A percentile compares a stretch with the other conserved stretches of the same genome.
These are phyloP conservation scores for Allomyces javanicus DNA, from an alignment of 192 early-diverging fungal species.

Conservation along the genomic window DNA sequence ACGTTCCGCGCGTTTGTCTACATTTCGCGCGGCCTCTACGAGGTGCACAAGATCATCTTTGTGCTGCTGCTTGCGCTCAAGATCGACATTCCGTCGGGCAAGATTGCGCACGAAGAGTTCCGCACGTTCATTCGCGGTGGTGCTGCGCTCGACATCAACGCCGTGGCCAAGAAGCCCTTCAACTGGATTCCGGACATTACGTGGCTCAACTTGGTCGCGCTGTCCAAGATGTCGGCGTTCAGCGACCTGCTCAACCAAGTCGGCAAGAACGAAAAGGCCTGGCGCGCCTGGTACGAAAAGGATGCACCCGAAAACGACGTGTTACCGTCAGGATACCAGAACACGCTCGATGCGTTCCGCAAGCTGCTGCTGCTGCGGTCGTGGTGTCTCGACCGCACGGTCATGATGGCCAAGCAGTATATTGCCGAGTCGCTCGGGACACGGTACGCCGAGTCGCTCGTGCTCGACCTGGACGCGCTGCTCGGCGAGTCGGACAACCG, in stretches of 20 bases:
- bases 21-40: conserved; percentile 36
- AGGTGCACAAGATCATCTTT: conserved; percentile 40
- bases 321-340: conserved; percentile 35
- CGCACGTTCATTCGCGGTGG: conserved; percentile 43
- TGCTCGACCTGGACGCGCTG: conserved; percentile 40
- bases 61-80: conserved; percentile 37
- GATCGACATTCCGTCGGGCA: conserved; percentile 33
- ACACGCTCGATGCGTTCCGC: conserved; percentile 34
- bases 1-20: conserved; percentile 39
- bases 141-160: conserved; percentile 42
- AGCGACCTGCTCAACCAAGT: conserved; percentile 42
- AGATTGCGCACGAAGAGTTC: conserved; percentile 38
- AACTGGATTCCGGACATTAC: conserved; percentile 50
- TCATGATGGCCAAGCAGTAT: conserved; percentile 47
- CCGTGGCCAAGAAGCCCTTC: conserved; percentile 43
- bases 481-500: conserved; percentile 33
- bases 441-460: conserved; percentile 40
- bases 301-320: conserved; percentile 42
- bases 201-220: conserved; percentile 38
- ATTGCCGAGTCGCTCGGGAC: conserved; percentile 27
- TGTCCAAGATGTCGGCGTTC: conserved; percentile 42
- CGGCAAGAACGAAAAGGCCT: conserved; percentile 46
- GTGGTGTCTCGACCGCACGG: conserved; percentile 39
- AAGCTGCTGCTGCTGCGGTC: conserved; percentile 34
- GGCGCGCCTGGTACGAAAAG: conserved; percentile 41